phyloP scores from a whole-genome alignment of 768 basidiomycete genomes.

The Tylopilus balloui region DNA sequence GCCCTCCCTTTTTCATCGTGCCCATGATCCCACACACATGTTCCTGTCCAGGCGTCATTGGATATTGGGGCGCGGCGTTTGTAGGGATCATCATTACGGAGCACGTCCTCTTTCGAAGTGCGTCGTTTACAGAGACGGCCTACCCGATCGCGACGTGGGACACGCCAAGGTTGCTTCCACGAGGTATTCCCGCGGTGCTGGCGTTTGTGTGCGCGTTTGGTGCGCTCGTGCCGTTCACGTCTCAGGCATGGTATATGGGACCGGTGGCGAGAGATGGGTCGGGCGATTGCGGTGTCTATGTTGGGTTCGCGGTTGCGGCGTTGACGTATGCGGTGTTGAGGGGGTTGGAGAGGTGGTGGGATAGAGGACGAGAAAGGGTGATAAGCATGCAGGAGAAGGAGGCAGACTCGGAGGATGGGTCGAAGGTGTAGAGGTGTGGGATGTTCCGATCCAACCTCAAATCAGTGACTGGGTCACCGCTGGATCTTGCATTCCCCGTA shows the following conservation, averaged over 20 bases:
- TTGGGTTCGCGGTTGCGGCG: slow-evolving; percentile 33
- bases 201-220: slow-evolving; percentile 39
- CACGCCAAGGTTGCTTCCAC: slow-evolving; percentile 34
- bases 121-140: slow-evolving; percentile 26
- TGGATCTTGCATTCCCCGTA: neutral
- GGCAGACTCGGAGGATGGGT: neutral
- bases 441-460: neutral
- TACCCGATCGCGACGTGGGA: slow-evolving; percentile 41
- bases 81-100: slow-evolving; percentile 39
- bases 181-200: slow-evolving; percentile 37
- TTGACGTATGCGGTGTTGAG: slow-evolving; percentile 31
- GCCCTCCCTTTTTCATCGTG: neutral
- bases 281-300: slow-evolving; percentile 47
- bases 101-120: slow-evolving; percentile 41
- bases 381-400: neutral
- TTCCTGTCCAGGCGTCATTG: slow-evolving; percentile 35
- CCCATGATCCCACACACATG: slow-evolving; percentile 14
- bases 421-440: neutral
- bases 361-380: neutral
- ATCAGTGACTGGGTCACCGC: neutral
- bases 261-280: slow-evolving; percentile 41
- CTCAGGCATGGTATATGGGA: slow-evolving; percentile 49
- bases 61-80: slow-evolving; percentile 41
- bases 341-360: slow-evolving; percentile 24
- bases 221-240: slow-evolving; percentile 45